phyloP scores from a whole-genome alignment of 23 red algal genomes.

The Gracilaria vermiculophylla region DNA sequence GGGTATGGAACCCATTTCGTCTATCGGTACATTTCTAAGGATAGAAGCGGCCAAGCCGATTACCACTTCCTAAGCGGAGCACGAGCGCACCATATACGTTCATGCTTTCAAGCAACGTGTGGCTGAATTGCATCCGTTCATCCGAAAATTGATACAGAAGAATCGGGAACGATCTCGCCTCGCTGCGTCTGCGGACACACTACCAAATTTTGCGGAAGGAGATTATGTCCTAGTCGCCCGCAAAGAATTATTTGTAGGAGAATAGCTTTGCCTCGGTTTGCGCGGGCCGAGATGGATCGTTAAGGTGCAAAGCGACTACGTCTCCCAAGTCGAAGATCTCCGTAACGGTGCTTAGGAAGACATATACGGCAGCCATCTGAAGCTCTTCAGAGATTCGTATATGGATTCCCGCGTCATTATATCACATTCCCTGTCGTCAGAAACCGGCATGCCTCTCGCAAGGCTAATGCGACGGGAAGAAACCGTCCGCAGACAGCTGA shows the following conservation, averaged over 20 bases:
- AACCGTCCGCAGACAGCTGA: not conserved
- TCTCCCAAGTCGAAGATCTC: not conserved
- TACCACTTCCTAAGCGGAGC: no score
- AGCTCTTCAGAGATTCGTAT: not conserved
- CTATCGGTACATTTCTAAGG: no score
- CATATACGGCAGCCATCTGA: not conserved
- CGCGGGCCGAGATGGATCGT: not conserved
- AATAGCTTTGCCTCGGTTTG: not conserved
- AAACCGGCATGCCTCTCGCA: not conserved
- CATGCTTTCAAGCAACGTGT: not conserved
- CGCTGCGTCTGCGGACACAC: not conserved
- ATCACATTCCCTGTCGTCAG: not conserved
- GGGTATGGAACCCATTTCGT: no score
- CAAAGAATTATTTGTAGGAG: not conserved
- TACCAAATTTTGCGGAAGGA: not conserved
- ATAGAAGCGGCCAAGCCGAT: no score
- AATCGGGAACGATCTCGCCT: not conserved
- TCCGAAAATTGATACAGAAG: not conserved
- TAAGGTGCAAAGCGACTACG: not conserved
- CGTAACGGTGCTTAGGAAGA: not conserved
- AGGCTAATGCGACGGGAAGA: not conserved
- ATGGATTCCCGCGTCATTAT: not conserved
- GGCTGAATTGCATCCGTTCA: not conserved
- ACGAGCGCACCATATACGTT: no score
- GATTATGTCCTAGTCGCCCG: not conserved